Conservation (phyloP, 2,329 filamentous ascomycete genomes). For the Pyrenophora seminiperda region DNA sequence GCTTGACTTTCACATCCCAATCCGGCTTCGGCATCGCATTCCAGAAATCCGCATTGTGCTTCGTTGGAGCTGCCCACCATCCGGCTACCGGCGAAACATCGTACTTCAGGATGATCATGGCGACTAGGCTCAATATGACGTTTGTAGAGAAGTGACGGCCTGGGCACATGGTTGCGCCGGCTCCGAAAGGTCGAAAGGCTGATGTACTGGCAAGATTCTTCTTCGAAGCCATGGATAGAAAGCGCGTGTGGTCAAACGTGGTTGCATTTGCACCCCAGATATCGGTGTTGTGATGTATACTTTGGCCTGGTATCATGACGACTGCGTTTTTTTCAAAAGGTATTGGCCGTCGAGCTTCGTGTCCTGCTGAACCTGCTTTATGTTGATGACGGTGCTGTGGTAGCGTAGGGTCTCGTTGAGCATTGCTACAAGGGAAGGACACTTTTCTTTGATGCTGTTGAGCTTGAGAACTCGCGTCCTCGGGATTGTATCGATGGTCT, state of each 20-base stretch:
- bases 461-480: constrained; percentile 35
- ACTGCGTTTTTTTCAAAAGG: constrained; percentile 46
- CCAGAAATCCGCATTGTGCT: constrained; percentile 35
- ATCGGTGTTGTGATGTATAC: constrained; percentile 38
- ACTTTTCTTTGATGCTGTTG: constrained; percentile 42
- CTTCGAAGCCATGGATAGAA: constrained; percentile 20
- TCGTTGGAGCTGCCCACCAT: constrained; percentile 30
- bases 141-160: constrained; percentile 48
- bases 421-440: constrained; percentile 49
- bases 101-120: constrained; percentile 43
- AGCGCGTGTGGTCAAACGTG: constrained; percentile 45
- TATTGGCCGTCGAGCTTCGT: constrained; percentile 38
- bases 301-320: constrained; percentile 44
- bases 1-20: constrained; percentile 25
- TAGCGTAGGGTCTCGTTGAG: constrained; percentile 52
- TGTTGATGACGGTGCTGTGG: constrained; percentile 47
- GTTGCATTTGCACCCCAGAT: constrained; percentile 43
- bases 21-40: constrained; percentile 43
- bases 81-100: constrained; percentile 34
- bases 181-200: constrained; percentile 45
- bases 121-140: constrained; percentile 40
- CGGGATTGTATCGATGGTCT: not conserved
- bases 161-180: constrained; percentile 45
- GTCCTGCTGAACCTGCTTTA: constrained; percentile 47
- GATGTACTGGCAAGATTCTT: constrained; percentile 30